Percentiles rank a stretch among this genome's conserved stretches.
Conservation (phyloP, 2,329 filamentous ascomycete species). For the Colletotrichum sansevieriae region DNA sequence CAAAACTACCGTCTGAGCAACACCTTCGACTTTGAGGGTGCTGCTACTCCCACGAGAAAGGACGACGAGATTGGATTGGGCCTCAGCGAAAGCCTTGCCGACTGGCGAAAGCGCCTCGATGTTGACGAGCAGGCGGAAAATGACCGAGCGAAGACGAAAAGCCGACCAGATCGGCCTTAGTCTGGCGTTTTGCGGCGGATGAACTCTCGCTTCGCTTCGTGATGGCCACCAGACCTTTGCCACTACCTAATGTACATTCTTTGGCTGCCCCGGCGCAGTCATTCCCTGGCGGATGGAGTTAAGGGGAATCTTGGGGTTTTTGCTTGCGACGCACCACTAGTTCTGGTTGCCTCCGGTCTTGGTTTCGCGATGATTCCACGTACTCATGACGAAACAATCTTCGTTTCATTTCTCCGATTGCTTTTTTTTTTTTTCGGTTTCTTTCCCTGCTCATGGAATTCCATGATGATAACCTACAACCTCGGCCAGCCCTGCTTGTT, state of each 20-base stretch:
- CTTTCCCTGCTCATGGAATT: constrained; percentile 16
- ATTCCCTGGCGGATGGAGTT: constrained; percentile 34
- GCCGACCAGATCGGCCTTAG: constrained; percentile 42
- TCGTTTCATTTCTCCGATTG: constrained; percentile 22
- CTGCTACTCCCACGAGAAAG: constrained; percentile 51
- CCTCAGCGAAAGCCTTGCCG: constrained; percentile 79
- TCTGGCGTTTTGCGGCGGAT: constrained; percentile 43
- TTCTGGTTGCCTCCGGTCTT: constrained; percentile 29
- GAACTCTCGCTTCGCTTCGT: constrained; percentile 42
- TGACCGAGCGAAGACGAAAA: constrained; percentile 40
- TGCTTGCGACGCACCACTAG: constrained; percentile 27
- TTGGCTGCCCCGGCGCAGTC: constrained; percentile 12
- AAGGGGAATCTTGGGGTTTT: constrained; percentile 10
- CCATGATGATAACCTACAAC: constrained; percentile 39
- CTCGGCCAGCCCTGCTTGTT: constrained; percentile 28
- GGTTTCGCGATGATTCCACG: constrained; percentile 43
- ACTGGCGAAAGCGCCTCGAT: constrained; percentile 85
- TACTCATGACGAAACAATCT: constrained; percentile 42
- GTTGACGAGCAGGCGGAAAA: constrained; percentile 53
- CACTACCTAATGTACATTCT: constrained; percentile 38
- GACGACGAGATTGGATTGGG: constrained; percentile 61
- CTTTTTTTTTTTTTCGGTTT: constrained; percentile 9
- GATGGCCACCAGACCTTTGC: constrained; percentile 16
- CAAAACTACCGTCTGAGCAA: constrained; percentile 94
- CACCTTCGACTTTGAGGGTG: constrained; percentile 84